Conservation (phyloP, 1,139 yeast species). For the Magnusiomyces clavatus region DNA sequence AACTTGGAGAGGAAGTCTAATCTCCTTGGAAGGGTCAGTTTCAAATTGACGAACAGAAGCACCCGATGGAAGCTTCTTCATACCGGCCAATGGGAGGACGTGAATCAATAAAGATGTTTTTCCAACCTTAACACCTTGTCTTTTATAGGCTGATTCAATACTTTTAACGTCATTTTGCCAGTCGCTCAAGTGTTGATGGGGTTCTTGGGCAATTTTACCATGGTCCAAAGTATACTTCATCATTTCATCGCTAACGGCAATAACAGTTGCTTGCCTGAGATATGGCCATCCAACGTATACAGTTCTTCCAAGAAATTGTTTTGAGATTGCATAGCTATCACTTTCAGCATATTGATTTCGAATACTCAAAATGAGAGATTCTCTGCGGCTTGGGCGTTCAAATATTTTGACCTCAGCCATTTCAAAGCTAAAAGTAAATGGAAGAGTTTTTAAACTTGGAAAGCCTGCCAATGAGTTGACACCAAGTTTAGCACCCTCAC, state of each 20-base stretch:
- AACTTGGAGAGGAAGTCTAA: constrained; percentile 61
- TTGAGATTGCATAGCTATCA: constrained; percentile 44
- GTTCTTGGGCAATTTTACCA: constrained; percentile 18
- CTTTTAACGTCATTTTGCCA: constrained; percentile 18
- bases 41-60: constrained; percentile 57
- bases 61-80: constrained; percentile 62
- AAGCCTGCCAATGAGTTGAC: constrained; percentile 74
- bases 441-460: constrained; percentile 70
- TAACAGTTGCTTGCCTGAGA: constrained; percentile 69
- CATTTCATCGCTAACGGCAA: constrained; percentile 52
- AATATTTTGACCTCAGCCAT: constrained; percentile 67
- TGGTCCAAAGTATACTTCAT: constrained; percentile 41
- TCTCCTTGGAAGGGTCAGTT: constrained; percentile 3
- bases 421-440: constrained; percentile 48
- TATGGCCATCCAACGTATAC: constrained; percentile 87
- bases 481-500: constrained; percentile 65
- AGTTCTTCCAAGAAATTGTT: constrained; percentile 48
- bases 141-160: constrained; percentile 37
- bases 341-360: constrained; percentile 47
- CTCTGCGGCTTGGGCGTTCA: constrained; percentile 78
- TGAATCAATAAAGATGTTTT: constrained; percentile 52
- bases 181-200: constrained; percentile 30
- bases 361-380: constrained; percentile 64
- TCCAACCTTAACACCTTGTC: constrained; percentile 54
- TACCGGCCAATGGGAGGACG: constrained; percentile 71